These are phyloP conservation scores for Pisolithus albus DNA, from an alignment of 768 basidiomycete species.

Conservation along the genomic window DNA sequence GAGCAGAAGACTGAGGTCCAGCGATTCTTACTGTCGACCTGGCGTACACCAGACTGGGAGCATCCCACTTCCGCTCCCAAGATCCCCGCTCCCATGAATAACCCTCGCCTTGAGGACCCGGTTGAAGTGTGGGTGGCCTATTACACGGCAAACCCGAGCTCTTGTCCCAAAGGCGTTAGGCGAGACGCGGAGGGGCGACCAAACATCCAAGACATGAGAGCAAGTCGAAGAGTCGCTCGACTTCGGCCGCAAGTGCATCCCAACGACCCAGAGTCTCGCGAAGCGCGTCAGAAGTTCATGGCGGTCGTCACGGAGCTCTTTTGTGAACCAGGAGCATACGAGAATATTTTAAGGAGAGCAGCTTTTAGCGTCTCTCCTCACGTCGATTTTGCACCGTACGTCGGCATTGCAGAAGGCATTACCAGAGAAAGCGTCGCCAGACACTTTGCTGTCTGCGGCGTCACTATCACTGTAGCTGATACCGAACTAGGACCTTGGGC, in stretches of 20 bases:
- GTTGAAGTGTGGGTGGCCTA: conserved; percentile 42
- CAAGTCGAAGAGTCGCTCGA: conserved; percentile 43
- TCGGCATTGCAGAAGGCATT: conserved; percentile 23
- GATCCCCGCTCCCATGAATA: conserved; percentile 25
- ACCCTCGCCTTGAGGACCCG: conserved; percentile 42
- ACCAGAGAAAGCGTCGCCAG: conserved; percentile 30
- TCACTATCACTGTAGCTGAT: conserved; percentile 30
- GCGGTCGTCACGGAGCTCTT: conserved; percentile 34
- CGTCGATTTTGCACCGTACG: conserved; percentile 26
- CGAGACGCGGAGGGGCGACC: conserved; percentile 33
- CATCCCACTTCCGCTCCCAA: conserved; percentile 16
- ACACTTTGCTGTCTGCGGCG: conserved; percentile 38
- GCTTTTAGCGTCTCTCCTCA: conserved; percentile 30
- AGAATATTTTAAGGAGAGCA: conserved; percentile 30
- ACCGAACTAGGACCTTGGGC: conserved; percentile 36
- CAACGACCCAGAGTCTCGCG: conserved; percentile 27
- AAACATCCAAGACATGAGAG: conserved; percentile 36
- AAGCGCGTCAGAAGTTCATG: conserved; percentile 36
- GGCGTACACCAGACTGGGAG: conserved; percentile 37
- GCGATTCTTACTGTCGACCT: conserved; percentile 35
- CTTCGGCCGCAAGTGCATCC: conserved; percentile 35
- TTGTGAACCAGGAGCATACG: conserved; percentile 35
- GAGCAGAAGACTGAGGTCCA: conserved; percentile 41
- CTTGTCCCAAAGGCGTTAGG: conserved; percentile 44
- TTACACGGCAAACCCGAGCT: conserved; percentile 36